These are phyloP conservation scores for Boletus fagicola DNA, from an alignment of 768 basidiomycete species.

Conservation along the genomic window DNA sequence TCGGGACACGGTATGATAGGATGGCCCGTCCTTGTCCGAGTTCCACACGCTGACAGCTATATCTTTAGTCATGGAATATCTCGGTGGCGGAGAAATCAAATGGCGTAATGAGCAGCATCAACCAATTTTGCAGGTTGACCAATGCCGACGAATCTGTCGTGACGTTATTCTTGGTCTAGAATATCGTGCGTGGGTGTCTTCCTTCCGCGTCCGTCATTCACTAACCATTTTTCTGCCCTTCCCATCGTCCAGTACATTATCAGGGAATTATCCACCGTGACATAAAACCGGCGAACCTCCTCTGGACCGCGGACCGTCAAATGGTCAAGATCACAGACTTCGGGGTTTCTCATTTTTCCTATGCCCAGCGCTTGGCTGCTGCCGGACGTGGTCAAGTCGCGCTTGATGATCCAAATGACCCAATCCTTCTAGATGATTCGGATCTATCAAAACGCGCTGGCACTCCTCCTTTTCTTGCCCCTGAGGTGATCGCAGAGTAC, in stretches of 20 bases:
- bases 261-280: constrained; percentile 99
- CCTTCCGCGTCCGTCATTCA: constrained; percentile 1
- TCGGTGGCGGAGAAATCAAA: constrained; percentile 91
- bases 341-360: constrained; percentile 95
- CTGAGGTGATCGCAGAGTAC: constrained; percentile 84
- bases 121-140: constrained; percentile 79
- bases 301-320: constrained; percentile 83
- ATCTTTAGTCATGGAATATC: constrained; percentile 87
- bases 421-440: constrained; percentile 75
- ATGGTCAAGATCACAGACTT: constrained; percentile 98
- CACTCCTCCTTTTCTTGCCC: constrained; percentile 94
- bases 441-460: constrained; percentile 91
- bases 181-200: constrained; percentile 66
- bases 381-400: constrained; percentile 42
- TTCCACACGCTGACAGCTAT: constrained; percentile 20
- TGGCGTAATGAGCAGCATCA: constrained; percentile 67
- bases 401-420: constrained; percentile 51
- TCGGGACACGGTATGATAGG: constrained; percentile 34
- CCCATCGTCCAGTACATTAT: constrained; percentile 70
- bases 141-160: constrained; percentile 84
- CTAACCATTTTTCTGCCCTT: constrained; percentile 1
- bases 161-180: constrained; percentile 94
- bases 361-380: constrained; percentile 75
- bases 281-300: constrained; percentile 97
- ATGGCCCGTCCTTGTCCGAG: constrained; percentile 8